These are phyloP conservation scores for Cupressus sempervirens DNA, from an alignment of 75 land plant species.

Conservation along the genomic window DNA sequence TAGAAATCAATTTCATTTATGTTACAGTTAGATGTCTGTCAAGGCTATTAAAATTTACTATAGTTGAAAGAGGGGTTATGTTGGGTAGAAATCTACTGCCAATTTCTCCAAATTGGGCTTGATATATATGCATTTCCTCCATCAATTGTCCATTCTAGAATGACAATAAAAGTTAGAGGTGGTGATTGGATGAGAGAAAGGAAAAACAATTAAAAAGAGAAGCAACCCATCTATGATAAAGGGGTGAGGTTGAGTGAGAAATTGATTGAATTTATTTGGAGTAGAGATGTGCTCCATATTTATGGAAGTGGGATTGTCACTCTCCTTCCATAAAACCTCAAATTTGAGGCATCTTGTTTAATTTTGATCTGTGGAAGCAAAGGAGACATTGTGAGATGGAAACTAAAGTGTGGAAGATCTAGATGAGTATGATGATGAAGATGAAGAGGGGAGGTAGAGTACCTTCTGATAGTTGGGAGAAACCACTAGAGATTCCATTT, in stretches of 20 bases:
- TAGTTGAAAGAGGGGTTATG: slow-evolving; percentile 37
- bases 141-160: slow-evolving; percentile 90
- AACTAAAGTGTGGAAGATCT: too few species aligned
- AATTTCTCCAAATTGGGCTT: slow-evolving; percentile 89
- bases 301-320: slow-evolving; percentile 33
- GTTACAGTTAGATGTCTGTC: too few species aligned
- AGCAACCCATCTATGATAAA: slow-evolving; percentile 58
- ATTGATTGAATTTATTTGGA: slow-evolving; percentile 60
- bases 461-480: too few species aligned
- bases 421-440: too few species aligned
- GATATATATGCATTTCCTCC: slow-evolving; percentile 93
- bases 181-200: background rate
- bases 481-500: too few species aligned
- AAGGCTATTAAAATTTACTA: too few species aligned
- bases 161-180: slow-evolving; percentile 6
- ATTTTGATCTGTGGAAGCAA: too few species aligned
- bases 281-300: slow-evolving; percentile 48
- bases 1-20: too few species aligned
- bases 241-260: slow-evolving; percentile 38
- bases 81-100: slow-evolving; percentile 56
- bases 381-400: too few species aligned
- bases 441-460: too few species aligned
- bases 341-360: background rate
- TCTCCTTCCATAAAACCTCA: background rate
- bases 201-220: background rate